These are phyloP conservation scores for Aspergillus phoenicis DNA, from an alignment of 2,329 filamentous ascomycete species.

Conservation along the genomic window DNA sequence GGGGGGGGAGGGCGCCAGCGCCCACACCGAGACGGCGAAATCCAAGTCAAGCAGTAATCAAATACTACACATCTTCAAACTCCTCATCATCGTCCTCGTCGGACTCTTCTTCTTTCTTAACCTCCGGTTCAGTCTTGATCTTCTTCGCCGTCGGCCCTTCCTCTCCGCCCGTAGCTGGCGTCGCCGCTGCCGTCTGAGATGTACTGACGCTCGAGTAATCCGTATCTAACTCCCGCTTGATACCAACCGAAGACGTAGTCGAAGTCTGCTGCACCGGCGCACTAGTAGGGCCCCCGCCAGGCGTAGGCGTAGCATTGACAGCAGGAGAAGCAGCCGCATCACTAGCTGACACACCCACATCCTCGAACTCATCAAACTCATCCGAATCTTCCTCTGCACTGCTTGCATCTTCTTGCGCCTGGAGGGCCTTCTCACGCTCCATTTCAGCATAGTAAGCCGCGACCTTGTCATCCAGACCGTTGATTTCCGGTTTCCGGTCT, in stretches of 20 bases:
- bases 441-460: slow-evolving; percentile 52
- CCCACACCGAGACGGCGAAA: slow-evolving; percentile 8
- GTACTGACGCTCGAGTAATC: slow-evolving; percentile 41
- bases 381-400: slow-evolving; percentile 45
- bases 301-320: slow-evolving; percentile 17
- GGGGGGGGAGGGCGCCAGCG: slow-evolving; percentile 22
- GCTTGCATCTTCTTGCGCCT: slow-evolving; percentile 45
- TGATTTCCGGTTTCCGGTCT: slow-evolving; percentile 45
- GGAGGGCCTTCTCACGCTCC: slow-evolving; percentile 46
- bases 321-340: slow-evolving; percentile 38
- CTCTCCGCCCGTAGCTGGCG: slow-evolving; percentile 40
- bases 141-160: slow-evolving; percentile 48
- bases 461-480: slow-evolving; percentile 50
- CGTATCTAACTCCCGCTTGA: slow-evolving; percentile 44
- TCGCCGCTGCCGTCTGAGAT: slow-evolving; percentile 40
- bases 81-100: slow-evolving; percentile 50
- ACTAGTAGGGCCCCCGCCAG: slow-evolving; percentile 32
- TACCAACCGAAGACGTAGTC: slow-evolving; percentile 25
- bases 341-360: slow-evolving; percentile 44
- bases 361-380: slow-evolving; percentile 48
- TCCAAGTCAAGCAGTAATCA: neutral
- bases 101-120: slow-evolving; percentile 44
- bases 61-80: slow-evolving; percentile 46
- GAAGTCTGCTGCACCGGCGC: slow-evolving; percentile 16
- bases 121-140: slow-evolving; percentile 42